Percentiles rank a stretch among this genome's conserved stretches.
phyloP scores from a whole-genome alignment of 768 basidiomycete genomes.

The Kwoniella dejecticola region DNA sequence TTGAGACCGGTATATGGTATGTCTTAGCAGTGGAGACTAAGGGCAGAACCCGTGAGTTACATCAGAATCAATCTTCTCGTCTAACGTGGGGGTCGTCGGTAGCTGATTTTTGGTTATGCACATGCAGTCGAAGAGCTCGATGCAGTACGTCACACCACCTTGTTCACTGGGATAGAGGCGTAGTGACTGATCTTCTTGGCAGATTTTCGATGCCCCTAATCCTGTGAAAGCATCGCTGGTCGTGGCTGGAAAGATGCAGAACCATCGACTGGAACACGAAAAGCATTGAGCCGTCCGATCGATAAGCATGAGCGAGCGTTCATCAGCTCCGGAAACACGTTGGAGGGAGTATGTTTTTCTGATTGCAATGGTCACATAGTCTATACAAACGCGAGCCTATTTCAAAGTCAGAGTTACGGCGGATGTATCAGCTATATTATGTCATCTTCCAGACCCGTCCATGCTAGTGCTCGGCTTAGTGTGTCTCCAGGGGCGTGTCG shows the following conservation, averaged over 20 bases:
- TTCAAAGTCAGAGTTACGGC: no score
- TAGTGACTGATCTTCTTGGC: background rate
- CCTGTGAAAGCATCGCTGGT: conserved; percentile 13
- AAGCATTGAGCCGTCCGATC: background rate
- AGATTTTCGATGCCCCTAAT: conserved; percentile 20
- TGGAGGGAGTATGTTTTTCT: no score
- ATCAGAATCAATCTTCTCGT: background rate
- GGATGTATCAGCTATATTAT: no score
- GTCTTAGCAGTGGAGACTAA: conserved; percentile 53
- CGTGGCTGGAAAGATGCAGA: background rate
- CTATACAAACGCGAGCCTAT: no score
- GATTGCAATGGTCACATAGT: no score
- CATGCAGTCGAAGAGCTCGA: conserved; percentile 37
- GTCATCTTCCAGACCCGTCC: no score
- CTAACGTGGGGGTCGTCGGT: background rate
- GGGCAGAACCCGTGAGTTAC: conserved; percentile 51
- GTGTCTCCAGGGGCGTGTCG: no score
- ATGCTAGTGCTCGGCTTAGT: no score
- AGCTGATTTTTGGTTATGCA: background rate
- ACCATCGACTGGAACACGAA: background rate
- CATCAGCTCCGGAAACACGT: no score
- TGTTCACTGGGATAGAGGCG: no score
- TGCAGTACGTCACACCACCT: no score
- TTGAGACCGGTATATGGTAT: conserved; percentile 51
- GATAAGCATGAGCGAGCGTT: no score